Evolutionary conservation across 2,329 filamentous ascomycete species (phyloP).

Genomic region (Clathrospora elynae): DNA sequence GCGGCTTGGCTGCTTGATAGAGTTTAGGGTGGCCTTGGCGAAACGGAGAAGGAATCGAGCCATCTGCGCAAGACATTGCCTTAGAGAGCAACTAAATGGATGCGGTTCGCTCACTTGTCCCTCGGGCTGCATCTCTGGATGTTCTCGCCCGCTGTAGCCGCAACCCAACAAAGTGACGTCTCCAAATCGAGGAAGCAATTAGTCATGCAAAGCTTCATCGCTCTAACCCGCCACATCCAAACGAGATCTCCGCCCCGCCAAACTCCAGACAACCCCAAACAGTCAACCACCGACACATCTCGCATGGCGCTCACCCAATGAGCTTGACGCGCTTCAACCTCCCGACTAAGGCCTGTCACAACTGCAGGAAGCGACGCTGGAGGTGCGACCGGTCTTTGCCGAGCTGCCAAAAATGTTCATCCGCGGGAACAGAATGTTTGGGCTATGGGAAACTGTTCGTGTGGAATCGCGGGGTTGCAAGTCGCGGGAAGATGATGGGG

Average conservation of each 20-base stretch:
- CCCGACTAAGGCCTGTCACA: slow-evolving; percentile 59
- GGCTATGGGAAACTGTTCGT: slow-evolving; percentile 66
- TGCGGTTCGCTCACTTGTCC: slow-evolving; percentile 17
- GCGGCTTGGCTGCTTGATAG: slow-evolving; percentile 34
- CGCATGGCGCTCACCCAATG: slow-evolving; percentile 44
- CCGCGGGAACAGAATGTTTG: slow-evolving; percentile 62
- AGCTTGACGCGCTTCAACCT: slow-evolving; percentile 34
- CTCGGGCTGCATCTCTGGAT: slow-evolving; percentile 20
- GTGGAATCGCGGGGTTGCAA: slow-evolving; percentile 62
- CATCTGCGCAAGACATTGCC: slow-evolving; percentile 8
- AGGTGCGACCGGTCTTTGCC: slow-evolving; percentile 67
- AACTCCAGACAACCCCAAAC: slow-evolving; percentile 16
- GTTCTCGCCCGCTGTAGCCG: slow-evolving; percentile 17
- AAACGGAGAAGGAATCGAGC: slow-evolving; percentile 8
- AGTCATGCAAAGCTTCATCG: slow-evolving; percentile 18
- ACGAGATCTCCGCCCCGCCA: slow-evolving; percentile 15
- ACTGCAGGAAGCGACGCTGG: slow-evolving; percentile 65
- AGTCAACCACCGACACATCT: slow-evolving; percentile 33
- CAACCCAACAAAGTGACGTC: slow-evolving; percentile 11
- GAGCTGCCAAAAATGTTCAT: slow-evolving; percentile 63
- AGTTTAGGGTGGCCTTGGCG: slow-evolving; percentile 6
- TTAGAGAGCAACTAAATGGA: slow-evolving; percentile 14
- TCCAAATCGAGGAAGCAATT: slow-evolving; percentile 15
- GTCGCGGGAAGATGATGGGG: slow-evolving; percentile 61
- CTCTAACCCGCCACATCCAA: slow-evolving; percentile 18